Percentiles rank a stretch among this genome's conserved stretches.
phyloP scores from a whole-genome alignment of 2,329 filamentous ascomycete species.

The Sclerotinia spermophila region DNA sequence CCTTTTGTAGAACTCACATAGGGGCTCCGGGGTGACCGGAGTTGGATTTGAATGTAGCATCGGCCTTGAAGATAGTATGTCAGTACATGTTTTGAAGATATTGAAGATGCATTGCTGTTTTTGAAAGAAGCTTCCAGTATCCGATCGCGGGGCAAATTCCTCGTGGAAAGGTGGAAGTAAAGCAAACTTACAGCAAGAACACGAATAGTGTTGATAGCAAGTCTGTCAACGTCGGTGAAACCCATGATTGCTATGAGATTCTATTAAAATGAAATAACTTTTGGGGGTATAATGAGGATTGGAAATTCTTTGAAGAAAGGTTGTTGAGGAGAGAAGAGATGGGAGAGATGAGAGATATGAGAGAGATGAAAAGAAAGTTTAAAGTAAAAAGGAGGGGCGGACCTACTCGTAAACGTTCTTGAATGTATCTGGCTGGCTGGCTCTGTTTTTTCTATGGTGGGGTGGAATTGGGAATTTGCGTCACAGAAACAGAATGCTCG shows the following conservation, averaged over 20 bases:
- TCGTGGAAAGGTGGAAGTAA: slow-evolving; percentile 28
- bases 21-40: slow-evolving; percentile 98
- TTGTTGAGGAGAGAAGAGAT: slow-evolving; percentile 6
- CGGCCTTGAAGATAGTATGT: slow-evolving; percentile 59
- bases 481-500: slow-evolving; percentile 9
- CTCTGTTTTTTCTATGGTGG: slow-evolving; percentile 7
- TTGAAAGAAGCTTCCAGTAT: slow-evolving; percentile 32
- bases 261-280: not conserved
- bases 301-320: not conserved
- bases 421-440: slow-evolving; percentile 8
- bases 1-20: slow-evolving; percentile 59
- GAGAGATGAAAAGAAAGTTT: slow-evolving; percentile 10
- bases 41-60: slow-evolving; percentile 95
- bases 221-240: slow-evolving; percentile 81
- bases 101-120: slow-evolving; percentile 20
- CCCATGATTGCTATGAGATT: slow-evolving; percentile 57
- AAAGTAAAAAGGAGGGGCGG: slow-evolving; percentile 12
- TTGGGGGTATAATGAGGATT: slow-evolving; percentile 5
- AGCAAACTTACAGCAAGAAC: slow-evolving; percentile 76
- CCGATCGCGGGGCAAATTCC: slow-evolving; percentile 39
- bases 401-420: not conserved
- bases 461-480: slow-evolving; percentile 8
- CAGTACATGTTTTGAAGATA: slow-evolving; percentile 22
- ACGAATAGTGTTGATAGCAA: slow-evolving; percentile 98
- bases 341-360: slow-evolving; percentile 6